These are phyloP conservation scores for Teunomyces aglyptinius DNA, from an alignment of 805 yeast genomes.

Conservation along the genomic window DNA sequence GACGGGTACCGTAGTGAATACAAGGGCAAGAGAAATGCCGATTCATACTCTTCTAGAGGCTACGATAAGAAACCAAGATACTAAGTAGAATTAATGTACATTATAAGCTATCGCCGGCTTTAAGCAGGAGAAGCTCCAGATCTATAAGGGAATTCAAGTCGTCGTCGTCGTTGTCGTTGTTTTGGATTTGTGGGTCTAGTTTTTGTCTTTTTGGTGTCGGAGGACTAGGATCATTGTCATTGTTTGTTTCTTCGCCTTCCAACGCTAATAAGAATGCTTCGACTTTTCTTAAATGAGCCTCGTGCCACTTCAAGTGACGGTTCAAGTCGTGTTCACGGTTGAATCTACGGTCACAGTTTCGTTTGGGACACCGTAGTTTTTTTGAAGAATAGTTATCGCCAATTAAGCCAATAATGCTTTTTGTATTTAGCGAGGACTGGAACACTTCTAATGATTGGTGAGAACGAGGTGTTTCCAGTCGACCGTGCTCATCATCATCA, in stretches of 20 bases:
- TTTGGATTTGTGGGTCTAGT: background rate
- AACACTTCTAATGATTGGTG: constrained; percentile 6
- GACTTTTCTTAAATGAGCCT: constrained; percentile 28
- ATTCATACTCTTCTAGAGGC: constrained; percentile 6
- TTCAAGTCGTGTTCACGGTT: constrained; percentile 46
- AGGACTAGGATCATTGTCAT: background rate
- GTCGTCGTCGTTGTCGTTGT: constrained; percentile 14
- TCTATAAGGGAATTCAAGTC: constrained; percentile 24
- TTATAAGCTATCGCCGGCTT: constrained; percentile 15
- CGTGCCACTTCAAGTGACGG: constrained; percentile 56
- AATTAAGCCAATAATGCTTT: constrained; percentile 35
- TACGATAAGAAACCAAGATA: constrained; percentile 33
- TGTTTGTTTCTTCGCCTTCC: constrained; percentile 11
- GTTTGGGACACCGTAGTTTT: constrained; percentile 45
- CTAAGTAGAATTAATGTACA: constrained; percentile 10
- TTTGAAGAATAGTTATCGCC: constrained; percentile 35
- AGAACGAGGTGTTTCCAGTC: constrained; percentile 5
- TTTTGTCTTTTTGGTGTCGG: background rate
- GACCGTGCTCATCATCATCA: constrained; percentile 3
- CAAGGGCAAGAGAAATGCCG: constrained; percentile 5
- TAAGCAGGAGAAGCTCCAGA: constrained; percentile 19
- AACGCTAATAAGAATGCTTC: constrained; percentile 28
- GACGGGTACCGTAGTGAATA: constrained; percentile 2
- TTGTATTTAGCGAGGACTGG: constrained; percentile 4
- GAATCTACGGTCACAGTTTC: constrained; percentile 54